Percentiles rank a stretch among this genome's conserved stretches.
phyloP scores from a whole-genome alignment of 768 basidiomycete genomes.

The Termitomyces sp. region DNA sequence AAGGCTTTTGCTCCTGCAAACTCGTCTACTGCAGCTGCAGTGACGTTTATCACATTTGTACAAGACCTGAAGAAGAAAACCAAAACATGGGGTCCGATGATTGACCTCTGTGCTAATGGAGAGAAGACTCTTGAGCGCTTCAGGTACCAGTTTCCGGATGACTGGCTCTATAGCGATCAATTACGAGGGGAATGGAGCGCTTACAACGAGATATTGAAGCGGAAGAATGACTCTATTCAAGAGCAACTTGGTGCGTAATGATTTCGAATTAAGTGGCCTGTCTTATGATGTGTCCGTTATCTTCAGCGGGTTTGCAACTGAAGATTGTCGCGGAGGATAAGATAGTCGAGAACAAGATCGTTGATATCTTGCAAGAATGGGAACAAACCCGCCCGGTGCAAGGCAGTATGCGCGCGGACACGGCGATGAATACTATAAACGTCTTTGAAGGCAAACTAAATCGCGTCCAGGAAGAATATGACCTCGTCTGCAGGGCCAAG shows the following conservation, averaged over 20 bases:
- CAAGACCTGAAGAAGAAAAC: slow-evolving; percentile 98
- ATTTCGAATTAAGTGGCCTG: background rate
- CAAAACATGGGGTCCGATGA: slow-evolving; percentile 94
- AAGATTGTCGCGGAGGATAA: slow-evolving; percentile 99
- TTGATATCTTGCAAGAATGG: slow-evolving; percentile 89
- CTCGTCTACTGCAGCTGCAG: slow-evolving; percentile 95
- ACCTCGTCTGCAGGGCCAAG: slow-evolving; percentile 92
- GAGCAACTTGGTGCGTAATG: slow-evolving; percentile 86
- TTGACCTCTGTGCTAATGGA: slow-evolving; percentile 89
- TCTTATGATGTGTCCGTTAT: background rate
- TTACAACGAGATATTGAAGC: slow-evolving; percentile 94
- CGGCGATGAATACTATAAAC: slow-evolving; percentile 93
- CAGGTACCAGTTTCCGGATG: slow-evolving; percentile 92
- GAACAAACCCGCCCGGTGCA: slow-evolving; percentile 95
- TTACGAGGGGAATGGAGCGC: slow-evolving; percentile 97
- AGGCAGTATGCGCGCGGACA: slow-evolving; percentile 93
- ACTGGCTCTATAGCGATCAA: slow-evolving; percentile 99
- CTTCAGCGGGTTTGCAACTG: slow-evolving; percentile 86
- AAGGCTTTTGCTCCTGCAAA: slow-evolving; percentile 71
- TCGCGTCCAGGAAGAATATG: slow-evolving; percentile 90
- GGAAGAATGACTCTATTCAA: slow-evolving; percentile 98
- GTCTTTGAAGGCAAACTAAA: slow-evolving; percentile 90
- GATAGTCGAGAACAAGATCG: slow-evolving; percentile 94
- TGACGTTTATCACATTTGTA: slow-evolving; percentile 98
- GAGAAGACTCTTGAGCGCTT: slow-evolving; percentile 98